Percentiles rank a stretch among this genome's conserved stretches.
Evolutionary conservation across 2,329 filamentous ascomycete genomes (phyloP).

Genomic region (Rutstroemia sp.): DNA sequence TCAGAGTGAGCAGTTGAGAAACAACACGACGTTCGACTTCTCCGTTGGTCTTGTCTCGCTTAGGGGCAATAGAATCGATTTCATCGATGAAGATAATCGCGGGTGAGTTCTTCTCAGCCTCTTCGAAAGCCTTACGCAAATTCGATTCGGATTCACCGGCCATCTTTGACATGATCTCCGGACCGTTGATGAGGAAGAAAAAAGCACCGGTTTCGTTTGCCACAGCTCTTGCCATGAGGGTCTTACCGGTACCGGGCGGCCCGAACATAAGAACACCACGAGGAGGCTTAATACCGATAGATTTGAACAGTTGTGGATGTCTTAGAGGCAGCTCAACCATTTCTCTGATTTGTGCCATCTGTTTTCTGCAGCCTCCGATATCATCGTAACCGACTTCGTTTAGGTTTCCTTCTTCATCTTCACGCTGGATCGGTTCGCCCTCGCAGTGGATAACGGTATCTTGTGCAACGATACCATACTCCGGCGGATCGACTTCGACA

Average conservation of each 20-base stretch:
- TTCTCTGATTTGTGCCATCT: slow-evolving; percentile 99
- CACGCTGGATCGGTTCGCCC: slow-evolving; percentile 91
- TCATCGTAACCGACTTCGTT: slow-evolving; percentile 99
- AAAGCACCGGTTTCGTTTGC: slow-evolving; percentile 98
- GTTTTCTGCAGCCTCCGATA: slow-evolving; percentile 98
- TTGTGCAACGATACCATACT: slow-evolving; percentile 97
- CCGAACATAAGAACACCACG: slow-evolving; percentile 96
- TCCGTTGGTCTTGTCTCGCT: slow-evolving; percentile 99
- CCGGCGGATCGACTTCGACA: slow-evolving; percentile 94
- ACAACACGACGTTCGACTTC: slow-evolving; percentile 98
- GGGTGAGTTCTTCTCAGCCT: slow-evolving; percentile 98
- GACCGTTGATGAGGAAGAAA: slow-evolving; percentile 99
- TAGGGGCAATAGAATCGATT: slow-evolving; percentile 97
- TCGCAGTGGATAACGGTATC: slow-evolving; percentile 99
- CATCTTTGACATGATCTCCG: slow-evolving; percentile 99
- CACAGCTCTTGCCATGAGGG: slow-evolving; percentile 95
- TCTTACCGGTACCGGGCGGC: slow-evolving; percentile 98
- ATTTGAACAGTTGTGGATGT: slow-evolving; percentile 99
- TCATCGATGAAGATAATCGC: slow-evolving; percentile 99
- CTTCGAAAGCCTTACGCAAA: slow-evolving; percentile 96
- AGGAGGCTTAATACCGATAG: slow-evolving; percentile 98
- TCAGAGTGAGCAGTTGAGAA: slow-evolving; percentile 90
- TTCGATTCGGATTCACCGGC: slow-evolving; percentile 99
- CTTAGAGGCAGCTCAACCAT: slow-evolving; percentile 94
- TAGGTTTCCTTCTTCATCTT: slow-evolving; percentile 98